Conservation (phyloP, 306 rosid species). For the Gynostemma pentaphyllum region DNA sequence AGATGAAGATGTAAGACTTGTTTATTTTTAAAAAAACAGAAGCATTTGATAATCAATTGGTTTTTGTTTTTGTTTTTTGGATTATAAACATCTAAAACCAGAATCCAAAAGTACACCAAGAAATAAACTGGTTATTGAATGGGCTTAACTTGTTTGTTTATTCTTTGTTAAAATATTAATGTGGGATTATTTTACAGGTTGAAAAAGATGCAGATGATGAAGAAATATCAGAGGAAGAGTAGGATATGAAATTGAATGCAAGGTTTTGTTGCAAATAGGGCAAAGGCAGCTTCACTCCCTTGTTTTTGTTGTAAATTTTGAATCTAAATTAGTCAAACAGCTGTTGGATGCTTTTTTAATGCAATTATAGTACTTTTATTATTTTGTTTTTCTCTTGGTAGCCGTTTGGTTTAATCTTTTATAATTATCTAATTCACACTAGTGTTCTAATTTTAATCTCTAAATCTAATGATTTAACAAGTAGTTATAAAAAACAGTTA, state of each 20-base stretch:
- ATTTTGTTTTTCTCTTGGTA: no score
- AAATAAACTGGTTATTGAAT: no score
- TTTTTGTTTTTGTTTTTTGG: no score
- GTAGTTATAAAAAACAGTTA: no score
- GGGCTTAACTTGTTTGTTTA: background rate
- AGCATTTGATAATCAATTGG: no score
- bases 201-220: conserved; percentile 25
- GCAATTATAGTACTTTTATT: background rate
- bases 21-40: no score
- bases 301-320: conserved; percentile 3
- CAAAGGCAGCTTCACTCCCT: background rate
- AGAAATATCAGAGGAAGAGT: conserved; percentile 50
- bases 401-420: no score
- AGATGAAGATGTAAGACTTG: conserved; percentile 31
- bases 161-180: background rate
- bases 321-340: background rate
- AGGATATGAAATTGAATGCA: background rate
- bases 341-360: background rate
- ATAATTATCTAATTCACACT: no score
- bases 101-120: no score
- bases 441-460: no score
- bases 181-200: conserved; percentile 22
- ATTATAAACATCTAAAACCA: no score
- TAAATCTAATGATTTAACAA: no score
- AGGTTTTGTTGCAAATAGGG: background rate